These are phyloP conservation scores for Pseudisothecium myosuroides DNA, from an alignment of 225 moss, liverwort and hornwort genomes.

Conservation along the genomic window DNA sequence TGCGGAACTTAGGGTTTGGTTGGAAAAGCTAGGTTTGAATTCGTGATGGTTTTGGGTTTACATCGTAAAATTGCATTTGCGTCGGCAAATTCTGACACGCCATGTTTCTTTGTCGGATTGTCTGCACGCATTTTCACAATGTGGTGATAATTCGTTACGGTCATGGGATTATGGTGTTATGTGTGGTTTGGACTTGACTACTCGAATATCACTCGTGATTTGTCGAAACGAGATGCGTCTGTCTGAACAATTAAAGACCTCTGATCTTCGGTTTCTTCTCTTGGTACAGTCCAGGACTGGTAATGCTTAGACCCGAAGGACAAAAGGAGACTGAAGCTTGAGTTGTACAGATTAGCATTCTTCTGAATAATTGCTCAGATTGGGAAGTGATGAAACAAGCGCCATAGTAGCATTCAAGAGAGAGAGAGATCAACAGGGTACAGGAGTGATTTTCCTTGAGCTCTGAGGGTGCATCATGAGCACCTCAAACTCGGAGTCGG, in stretches of 20 bases:
- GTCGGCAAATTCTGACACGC: neutral
- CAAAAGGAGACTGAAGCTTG: neutral
- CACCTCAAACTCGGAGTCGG: slow-evolving; percentile 22
- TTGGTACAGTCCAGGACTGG: neutral
- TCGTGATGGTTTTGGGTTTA: neutral
- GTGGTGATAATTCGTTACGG: neutral
- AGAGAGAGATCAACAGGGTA: neutral
- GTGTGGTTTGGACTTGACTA: neutral
- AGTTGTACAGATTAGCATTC: neutral
- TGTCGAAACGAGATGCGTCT: neutral
- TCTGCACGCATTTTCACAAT: neutral
- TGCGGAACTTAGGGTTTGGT: slow-evolving; percentile 5
- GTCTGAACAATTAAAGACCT: neutral
- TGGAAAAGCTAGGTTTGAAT: neutral
- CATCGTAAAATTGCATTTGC: neutral
- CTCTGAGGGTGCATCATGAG: slow-evolving; percentile 12
- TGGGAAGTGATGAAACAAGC: slow-evolving; percentile 1
- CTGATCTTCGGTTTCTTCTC: neutral
- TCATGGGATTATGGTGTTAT: neutral
- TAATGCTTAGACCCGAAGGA: neutral
- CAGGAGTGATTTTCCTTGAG: neutral
- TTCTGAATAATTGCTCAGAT: neutral
- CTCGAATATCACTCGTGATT: neutral
- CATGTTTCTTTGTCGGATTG: neutral
- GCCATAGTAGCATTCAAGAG: neutral